Conservation (phyloP, 306 rosid genomes). For the Cucumis cinereus region DNA sequence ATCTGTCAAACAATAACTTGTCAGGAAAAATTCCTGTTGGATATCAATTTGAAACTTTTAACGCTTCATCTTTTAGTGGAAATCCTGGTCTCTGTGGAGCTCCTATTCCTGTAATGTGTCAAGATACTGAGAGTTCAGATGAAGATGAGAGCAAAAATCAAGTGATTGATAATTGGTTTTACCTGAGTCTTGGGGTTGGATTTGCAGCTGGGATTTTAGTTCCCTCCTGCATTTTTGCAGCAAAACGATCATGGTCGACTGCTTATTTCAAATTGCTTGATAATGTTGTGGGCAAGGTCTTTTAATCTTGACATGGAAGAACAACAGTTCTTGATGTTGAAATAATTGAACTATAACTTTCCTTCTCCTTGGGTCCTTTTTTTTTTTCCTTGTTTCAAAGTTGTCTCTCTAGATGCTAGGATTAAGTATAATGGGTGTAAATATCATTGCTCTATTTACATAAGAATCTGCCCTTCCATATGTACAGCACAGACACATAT, state of each 20-base stretch:
- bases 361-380: too few species aligned
- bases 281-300: constrained; percentile 8
- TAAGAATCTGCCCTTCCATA: background rate
- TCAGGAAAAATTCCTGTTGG: constrained; percentile 23
- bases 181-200: constrained; percentile 39
- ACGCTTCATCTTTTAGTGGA: constrained; percentile 17
- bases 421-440: background rate
- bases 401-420: background rate
- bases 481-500: background rate
- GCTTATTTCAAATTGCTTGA: constrained; percentile 23
- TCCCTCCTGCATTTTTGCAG: constrained; percentile 23
- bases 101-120: constrained; percentile 25
- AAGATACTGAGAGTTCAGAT: background rate
- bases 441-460: background rate
- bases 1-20: constrained; percentile 25
- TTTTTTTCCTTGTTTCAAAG: background rate
- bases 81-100: constrained; percentile 30
- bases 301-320: background rate
- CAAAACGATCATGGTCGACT: constrained; percentile 23
- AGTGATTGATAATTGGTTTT: constrained; percentile 31
- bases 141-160: background rate
- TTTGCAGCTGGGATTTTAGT: constrained; percentile 23
- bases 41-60: constrained; percentile 23
- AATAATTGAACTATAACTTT: background rate
- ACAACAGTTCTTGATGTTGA: background rate